Conservation (phyloP, 192 early-diverging fungal genomes). For the Coemansia sp. region DNA sequence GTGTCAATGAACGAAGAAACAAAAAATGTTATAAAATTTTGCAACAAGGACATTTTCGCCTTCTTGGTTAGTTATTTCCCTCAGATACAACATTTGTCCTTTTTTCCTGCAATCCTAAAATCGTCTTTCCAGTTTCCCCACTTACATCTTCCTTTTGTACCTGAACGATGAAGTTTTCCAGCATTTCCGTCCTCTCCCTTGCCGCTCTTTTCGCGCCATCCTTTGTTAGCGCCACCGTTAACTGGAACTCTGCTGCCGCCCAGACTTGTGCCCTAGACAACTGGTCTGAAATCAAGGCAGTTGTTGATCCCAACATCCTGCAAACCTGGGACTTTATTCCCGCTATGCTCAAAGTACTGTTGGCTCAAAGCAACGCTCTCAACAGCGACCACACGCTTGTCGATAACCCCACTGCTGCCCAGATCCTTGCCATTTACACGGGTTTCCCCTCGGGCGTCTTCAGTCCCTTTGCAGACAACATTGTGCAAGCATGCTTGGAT, state of each 20-base stretch:
- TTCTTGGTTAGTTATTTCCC: too few species aligned
- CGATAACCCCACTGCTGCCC: constrained; percentile 16
- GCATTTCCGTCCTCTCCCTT: constrained; percentile 15
- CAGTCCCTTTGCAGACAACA: constrained; percentile 28
- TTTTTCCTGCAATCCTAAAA: too few species aligned
- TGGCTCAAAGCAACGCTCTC: constrained; percentile 12
- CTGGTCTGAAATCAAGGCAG: constrained; percentile 32
- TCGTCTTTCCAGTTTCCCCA: too few species aligned
- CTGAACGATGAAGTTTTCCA: constrained; percentile 33
- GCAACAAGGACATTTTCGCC: too few species aligned
- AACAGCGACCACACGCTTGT: constrained; percentile 24
- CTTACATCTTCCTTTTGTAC: neutral
- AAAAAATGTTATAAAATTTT: too few species aligned
- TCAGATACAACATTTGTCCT: too few species aligned
- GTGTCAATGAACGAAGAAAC: too few species aligned
- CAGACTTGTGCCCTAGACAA: constrained; percentile 24
- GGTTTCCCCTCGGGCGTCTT: constrained; percentile 31
- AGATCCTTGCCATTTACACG: constrained; percentile 15
- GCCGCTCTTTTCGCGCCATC: constrained; percentile 17
- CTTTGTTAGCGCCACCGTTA: constrained; percentile 10
- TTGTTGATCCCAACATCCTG: constrained; percentile 22
- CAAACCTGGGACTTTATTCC: constrained; percentile 26
- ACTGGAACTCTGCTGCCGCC: constrained; percentile 25
- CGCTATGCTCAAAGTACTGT: constrained; percentile 11
- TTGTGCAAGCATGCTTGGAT: constrained; percentile 31